A percentile compares a stretch with the other conserved stretches of the same genome.
Evolutionary conservation across 164 flowering plant genomes (phyloP).

Genomic region (Berberis thunbergii): DNA sequence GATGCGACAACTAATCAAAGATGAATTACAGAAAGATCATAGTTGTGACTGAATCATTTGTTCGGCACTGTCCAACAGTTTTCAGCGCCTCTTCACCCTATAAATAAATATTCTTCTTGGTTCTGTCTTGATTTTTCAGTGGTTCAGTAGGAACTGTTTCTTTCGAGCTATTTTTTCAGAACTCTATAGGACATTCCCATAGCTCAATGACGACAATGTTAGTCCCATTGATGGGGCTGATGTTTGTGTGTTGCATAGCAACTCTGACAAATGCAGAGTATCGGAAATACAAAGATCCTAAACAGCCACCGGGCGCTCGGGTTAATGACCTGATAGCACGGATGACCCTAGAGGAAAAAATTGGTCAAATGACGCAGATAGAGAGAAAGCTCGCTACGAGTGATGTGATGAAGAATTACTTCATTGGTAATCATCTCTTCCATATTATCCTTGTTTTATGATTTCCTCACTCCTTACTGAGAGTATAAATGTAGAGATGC

Average conservation of each 20-base stretch:
- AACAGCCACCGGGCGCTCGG: conserved; percentile 1
- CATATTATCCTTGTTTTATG: not conserved
- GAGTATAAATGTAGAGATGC: not conserved
- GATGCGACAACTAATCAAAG: no score
- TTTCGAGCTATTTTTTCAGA: no score
- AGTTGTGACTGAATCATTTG: no score
- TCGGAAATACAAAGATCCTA: conserved; percentile 13
- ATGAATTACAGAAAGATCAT: no score
- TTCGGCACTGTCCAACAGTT: no score
- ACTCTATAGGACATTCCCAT: no score
- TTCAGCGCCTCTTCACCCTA: no score
- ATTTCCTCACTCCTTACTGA: not conserved
- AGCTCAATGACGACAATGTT: conserved; percentile 12
- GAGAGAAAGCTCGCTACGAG: conserved; percentile 4
- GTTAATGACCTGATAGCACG: conserved; percentile 8
- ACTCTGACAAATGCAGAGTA: conserved; percentile 8
- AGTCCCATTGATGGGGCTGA: conserved; percentile 13
- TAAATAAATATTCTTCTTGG: no score
- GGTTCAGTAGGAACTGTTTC: no score
- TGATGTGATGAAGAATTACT: conserved; percentile 9
- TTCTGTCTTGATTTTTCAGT: no score
- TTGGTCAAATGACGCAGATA: conserved; percentile 14
- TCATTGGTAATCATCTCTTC: conserved; percentile 8
- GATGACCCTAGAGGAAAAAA: conserved; percentile 16
- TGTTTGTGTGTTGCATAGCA: conserved; percentile 6